Percentiles rank a stretch among this genome's conserved stretches.
phyloP scores from a whole-genome alignment of 2,329 filamentous ascomycete species.

The Hymenotorrendiella dingleyae region DNA sequence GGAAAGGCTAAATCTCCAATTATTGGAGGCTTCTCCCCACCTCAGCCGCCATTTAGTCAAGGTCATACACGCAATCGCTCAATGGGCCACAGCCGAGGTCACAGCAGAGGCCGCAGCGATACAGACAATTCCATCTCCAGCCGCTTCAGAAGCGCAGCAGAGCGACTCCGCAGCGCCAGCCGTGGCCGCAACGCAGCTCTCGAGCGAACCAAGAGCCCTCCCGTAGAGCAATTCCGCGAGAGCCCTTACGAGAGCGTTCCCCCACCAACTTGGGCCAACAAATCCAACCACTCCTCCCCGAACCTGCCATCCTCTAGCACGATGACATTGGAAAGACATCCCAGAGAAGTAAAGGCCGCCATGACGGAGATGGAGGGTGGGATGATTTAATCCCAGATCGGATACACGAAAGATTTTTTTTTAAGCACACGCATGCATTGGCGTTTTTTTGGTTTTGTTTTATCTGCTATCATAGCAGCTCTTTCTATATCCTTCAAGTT shows the following conservation, averaged over 20 bases:
- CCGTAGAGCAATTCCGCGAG: slow-evolving; percentile 4
- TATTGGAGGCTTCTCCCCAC: slow-evolving; percentile 15
- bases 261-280: slow-evolving; percentile 16
- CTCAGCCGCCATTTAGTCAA: slow-evolving; percentile 37
- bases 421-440: slow-evolving; percentile 1
- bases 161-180: slow-evolving; percentile 55
- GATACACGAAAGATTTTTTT: neutral
- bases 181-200: slow-evolving; percentile 41
- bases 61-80: slow-evolving; percentile 17
- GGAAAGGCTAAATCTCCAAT: slow-evolving; percentile 12
- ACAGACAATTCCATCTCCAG: slow-evolving; percentile 47
- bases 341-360: slow-evolving; percentile 27
- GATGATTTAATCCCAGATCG: slow-evolving; percentile 25
- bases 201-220: slow-evolving; percentile 23
- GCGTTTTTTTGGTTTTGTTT: slow-evolving; percentile 26
- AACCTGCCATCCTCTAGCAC: slow-evolving; percentile 8
- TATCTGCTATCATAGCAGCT: too few species aligned
- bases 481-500: too few species aligned
- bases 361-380: slow-evolving; percentile 29
- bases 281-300: slow-evolving; percentile 7
- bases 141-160: slow-evolving; percentile 51
- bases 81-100: slow-evolving; percentile 44
- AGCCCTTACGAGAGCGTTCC: slow-evolving; percentile 31
- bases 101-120: slow-evolving; percentile 51
- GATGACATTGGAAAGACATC: slow-evolving; percentile 24